Base-by-base conservation (phyloP, 495 filamentous ascomycete species). In the Rhizodiscina lignyota region DNA sequence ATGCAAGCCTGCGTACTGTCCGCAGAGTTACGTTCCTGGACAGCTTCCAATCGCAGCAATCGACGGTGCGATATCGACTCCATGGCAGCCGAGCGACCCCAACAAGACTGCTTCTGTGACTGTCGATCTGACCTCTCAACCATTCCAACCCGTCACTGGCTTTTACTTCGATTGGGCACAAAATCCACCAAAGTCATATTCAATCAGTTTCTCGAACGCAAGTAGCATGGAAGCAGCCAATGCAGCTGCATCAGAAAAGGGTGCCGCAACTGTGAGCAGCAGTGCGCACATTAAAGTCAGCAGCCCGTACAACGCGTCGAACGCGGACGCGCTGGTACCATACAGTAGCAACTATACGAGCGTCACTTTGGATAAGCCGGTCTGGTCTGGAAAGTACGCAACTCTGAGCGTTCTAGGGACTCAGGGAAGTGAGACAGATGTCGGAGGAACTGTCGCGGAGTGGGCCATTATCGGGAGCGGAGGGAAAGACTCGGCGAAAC, bases 41-140 rank as follows among this genome's bases (percentile, higher is more conserved):
- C 80, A 86, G 51, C 79, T 82, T 59, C 79, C 80, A 1, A 59
- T 78, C 21, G 63, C 68, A 0, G 76, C 72, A 0, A 68, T 79
- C 18, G 80, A 86, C 43, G 80, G 80, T 31, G 70, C 74, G 1
- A 61, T 68, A 0, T 66, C 68, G 19, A 86, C 80, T 0, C 67
- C 68, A 34, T 86, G 80, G 80, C 78, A 82, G 44, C 78, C 80
- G 0, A 50, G 55, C 3, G 61, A 70, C 12, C n/a, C n/a, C n/a
- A 56, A 50, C 30, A 48, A 48, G 0, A 63, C 64, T 0, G 37
- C 67, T 2, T 61, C 63, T 0, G 41, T 83, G 5, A 49, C 62
- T 6, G 59, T 72, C 2, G 51, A 63, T 8, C 53, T 69, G 13
- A 46, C 52, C 2, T 21, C 29, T 12, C 29, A 42, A 4, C 43